Evolutionary conservation across 768 basidiomycete genomes (phyloP).

Genomic region (Suillus decipiens): DNA sequence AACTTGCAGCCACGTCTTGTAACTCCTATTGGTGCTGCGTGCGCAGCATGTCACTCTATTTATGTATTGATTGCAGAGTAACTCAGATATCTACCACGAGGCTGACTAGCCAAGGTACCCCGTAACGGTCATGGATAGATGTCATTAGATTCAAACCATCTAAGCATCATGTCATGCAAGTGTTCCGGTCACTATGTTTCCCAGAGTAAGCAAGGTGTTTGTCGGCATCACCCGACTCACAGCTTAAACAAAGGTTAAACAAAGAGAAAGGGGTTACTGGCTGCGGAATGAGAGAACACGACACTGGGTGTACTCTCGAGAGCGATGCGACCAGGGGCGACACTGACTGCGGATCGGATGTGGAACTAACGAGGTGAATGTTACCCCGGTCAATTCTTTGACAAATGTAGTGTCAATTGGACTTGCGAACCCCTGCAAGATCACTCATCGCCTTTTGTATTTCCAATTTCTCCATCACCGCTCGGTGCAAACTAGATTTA

Average conservation of each 20-base stretch:
- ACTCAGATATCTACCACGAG: neutral
- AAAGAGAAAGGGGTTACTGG: neutral
- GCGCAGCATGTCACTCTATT: neutral
- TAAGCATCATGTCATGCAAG: neutral
- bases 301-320: neutral
- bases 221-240: neutral
- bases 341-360: neutral
- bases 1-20: neutral
- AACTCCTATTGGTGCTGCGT: neutral
- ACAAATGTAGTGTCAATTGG: slow-evolving; percentile 17
- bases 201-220: neutral
- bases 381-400: neutral
- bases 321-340: neutral
- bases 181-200: neutral
- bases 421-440: slow-evolving; percentile 28
- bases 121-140: neutral
- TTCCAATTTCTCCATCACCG: slow-evolving; percentile 74
- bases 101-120: neutral
- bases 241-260: neutral
- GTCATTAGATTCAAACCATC: neutral
- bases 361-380: neutral
- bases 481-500: slow-evolving; percentile 69
- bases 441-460: slow-evolving; percentile 72
- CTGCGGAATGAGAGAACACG: neutral
- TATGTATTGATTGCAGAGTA: neutral